Conservation (phyloP, 129 eudicot species). For the Helianthus tuberosus region DNA sequence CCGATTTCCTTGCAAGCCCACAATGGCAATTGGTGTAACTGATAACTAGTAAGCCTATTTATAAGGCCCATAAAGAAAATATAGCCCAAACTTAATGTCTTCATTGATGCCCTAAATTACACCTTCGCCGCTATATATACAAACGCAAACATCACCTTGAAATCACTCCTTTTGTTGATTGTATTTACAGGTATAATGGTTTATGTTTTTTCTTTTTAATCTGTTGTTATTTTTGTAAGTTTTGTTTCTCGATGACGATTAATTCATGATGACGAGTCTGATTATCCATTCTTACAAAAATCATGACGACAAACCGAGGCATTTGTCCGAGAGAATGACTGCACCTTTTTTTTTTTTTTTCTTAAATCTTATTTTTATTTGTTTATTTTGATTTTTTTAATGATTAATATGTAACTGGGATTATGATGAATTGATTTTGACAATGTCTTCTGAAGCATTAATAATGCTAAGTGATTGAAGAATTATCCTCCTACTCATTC, state of each 20-base stretch:
- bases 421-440: constrained; percentile 31
- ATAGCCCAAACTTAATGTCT: too few species aligned
- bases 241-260: constrained; percentile 46
- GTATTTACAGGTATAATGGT: too few species aligned
- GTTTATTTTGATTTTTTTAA: background rate
- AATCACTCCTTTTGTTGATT: too few species aligned
- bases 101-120: too few species aligned
- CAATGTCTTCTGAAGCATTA: constrained; percentile 37
- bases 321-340: constrained; percentile 50
- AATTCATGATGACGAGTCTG: constrained; percentile 56
- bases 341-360: background rate
- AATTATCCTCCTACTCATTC: constrained; percentile 49
- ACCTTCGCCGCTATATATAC: too few species aligned
- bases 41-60: too few species aligned
- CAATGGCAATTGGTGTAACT: too few species aligned
- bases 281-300: constrained; percentile 43
- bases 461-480: constrained; percentile 26
- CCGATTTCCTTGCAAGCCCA: too few species aligned
- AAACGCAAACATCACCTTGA: too few species aligned
- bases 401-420: background rate
- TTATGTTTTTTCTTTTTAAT: background rate
- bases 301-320: constrained; percentile 60
- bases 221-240: background rate
- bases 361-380: too few species aligned
- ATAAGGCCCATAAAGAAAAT: too few species aligned